Percentiles rank a stretch among this genome's conserved stretches.
phyloP scores from a whole-genome alignment of 768 basidiomycete genomes.

The Krasilnikovozyma curviuscula region DNA sequence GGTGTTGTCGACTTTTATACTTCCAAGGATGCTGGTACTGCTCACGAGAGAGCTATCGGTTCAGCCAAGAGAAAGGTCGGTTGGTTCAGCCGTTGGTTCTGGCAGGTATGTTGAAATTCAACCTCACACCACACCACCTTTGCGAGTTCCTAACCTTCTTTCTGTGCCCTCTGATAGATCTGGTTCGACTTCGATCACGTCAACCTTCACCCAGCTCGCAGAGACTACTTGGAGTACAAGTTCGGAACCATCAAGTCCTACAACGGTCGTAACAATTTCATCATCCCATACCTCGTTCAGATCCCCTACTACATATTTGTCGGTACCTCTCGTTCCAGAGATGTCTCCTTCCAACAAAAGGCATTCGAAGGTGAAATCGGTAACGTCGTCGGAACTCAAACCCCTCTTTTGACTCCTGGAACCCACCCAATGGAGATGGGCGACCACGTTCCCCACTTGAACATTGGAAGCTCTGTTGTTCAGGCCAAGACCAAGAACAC shows the following conservation, averaged over 20 bases:
- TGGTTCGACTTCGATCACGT: constrained; percentile 32
- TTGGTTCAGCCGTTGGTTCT: constrained; percentile 56
- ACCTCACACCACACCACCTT: neutral
- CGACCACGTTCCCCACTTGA: neutral
- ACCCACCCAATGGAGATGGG: no score
- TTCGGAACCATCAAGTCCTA: constrained; percentile 35
- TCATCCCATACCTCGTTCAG: constrained; percentile 46
- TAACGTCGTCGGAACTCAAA: neutral
- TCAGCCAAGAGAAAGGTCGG: constrained; percentile 41
- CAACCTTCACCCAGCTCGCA: constrained; percentile 34
- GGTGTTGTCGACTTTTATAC: constrained; percentile 52
- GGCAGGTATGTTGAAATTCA: constrained; percentile 42
- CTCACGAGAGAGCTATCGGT: constrained; percentile 30
- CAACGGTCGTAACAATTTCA: constrained; percentile 52
- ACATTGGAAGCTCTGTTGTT: neutral
- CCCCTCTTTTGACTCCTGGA: neutral
- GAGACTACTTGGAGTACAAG: constrained; percentile 57
- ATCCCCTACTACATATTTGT: constrained; percentile 63
- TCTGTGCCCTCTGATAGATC: constrained; percentile 11
- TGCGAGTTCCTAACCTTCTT: neutral
- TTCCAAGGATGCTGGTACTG: constrained; percentile 18
- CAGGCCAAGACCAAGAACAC: constrained; percentile 16
- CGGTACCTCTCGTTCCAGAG: constrained; percentile 44
- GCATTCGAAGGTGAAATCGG: no score
- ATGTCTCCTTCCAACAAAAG: constrained; percentile 39